Conservation (phyloP, 2,329 filamentous ascomycete genomes). For the Dothideomycetes sp. region DNA sequence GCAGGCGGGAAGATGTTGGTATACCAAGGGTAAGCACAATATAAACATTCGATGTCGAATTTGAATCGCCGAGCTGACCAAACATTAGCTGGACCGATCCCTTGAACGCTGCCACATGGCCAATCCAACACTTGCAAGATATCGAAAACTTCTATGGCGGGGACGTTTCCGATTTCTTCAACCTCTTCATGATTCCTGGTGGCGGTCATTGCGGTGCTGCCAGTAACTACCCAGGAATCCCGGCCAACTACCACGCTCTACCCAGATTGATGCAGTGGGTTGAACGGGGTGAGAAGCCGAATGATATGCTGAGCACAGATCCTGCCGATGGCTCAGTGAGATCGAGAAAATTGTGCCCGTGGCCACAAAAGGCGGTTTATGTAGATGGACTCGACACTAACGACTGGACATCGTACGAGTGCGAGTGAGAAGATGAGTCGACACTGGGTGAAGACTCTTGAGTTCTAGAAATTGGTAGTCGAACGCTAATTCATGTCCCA, state of each 20-base stretch:
- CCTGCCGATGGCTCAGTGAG: slow-evolving; percentile 24
- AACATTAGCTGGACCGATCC: slow-evolving; percentile 28
- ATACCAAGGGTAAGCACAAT: slow-evolving; percentile 28
- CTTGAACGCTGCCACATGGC: slow-evolving; percentile 30
- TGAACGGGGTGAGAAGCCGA: slow-evolving; percentile 24
- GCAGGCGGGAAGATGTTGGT: slow-evolving; percentile 31
- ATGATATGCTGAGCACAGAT: slow-evolving; percentile 23
- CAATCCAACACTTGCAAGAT: slow-evolving; percentile 27
- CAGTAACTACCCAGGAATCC: slow-evolving; percentile 25
- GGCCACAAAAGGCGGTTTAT: slow-evolving; percentile 25
- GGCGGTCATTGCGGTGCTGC: slow-evolving; percentile 33
- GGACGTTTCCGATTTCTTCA: slow-evolving; percentile 26
- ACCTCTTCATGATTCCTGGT: slow-evolving; percentile 21
- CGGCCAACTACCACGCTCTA: slow-evolving; percentile 27
- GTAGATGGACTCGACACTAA: slow-evolving; percentile 18
- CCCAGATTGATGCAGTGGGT: slow-evolving; percentile 29
- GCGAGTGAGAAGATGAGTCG: too few relatives aligned
- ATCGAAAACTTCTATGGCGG: slow-evolving; percentile 21
- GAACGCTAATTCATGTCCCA: too few relatives aligned
- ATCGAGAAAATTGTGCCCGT: slow-evolving; percentile 28
- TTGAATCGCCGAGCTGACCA: background rate
- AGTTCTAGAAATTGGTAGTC: too few relatives aligned
- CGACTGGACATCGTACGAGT: slow-evolving; percentile 21
- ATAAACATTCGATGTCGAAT: too few relatives aligned
- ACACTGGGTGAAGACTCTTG: too few relatives aligned